These are phyloP conservation scores for Exophiala dermatitidis DNA, from an alignment of 2,329 filamentous ascomycete genomes.

Conservation along the genomic window DNA sequence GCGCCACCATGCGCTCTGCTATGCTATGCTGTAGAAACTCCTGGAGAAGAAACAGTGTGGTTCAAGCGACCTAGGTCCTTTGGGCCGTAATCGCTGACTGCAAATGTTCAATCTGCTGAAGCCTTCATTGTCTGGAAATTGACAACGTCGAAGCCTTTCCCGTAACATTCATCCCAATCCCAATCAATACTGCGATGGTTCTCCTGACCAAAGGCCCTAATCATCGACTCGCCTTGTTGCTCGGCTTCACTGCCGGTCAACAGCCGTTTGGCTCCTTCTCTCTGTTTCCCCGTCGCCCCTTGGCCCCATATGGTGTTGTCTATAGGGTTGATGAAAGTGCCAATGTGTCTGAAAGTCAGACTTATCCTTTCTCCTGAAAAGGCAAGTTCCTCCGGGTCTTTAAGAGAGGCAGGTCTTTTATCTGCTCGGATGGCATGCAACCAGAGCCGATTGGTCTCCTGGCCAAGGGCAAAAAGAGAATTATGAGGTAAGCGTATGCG, in stretches of 20 bases:
- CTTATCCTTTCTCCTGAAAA: conserved; percentile 75
- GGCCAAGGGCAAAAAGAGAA: conserved; percentile 75
- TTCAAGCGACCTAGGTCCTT: too few relatives aligned
- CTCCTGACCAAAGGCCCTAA: conserved; percentile 75
- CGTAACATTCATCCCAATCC: conserved; percentile 70
- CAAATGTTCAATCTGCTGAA: neutral
- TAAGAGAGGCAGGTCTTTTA: conserved; percentile 63
- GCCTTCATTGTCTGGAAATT: conserved; percentile 37
- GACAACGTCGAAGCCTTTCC: conserved; percentile 70
- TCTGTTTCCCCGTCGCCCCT: conserved; percentile 66
- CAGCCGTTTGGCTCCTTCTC: conserved; percentile 53
- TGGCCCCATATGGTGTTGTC: conserved; percentile 78
- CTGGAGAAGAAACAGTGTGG: too few relatives aligned
- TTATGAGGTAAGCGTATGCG: conserved; percentile 76
- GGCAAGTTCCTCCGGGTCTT: conserved; percentile 62
- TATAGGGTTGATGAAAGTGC: conserved; percentile 67
- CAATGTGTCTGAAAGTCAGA: conserved; percentile 83
- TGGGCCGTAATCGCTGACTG: too few relatives aligned
- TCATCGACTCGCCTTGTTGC: conserved; percentile 54
- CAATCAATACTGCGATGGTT: conserved; percentile 70
- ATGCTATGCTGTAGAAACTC: neutral
- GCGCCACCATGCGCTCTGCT: neutral
- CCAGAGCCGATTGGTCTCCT: conserved; percentile 76
- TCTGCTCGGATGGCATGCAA: conserved; percentile 88
- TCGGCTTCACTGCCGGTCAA: conserved; percentile 62